A percentile compares a stretch with the other conserved stretches of the same genome.
Evolutionary conservation across 768 basidiomycete genomes (phyloP).

Genomic region (Boletus subparvulus): DNA sequence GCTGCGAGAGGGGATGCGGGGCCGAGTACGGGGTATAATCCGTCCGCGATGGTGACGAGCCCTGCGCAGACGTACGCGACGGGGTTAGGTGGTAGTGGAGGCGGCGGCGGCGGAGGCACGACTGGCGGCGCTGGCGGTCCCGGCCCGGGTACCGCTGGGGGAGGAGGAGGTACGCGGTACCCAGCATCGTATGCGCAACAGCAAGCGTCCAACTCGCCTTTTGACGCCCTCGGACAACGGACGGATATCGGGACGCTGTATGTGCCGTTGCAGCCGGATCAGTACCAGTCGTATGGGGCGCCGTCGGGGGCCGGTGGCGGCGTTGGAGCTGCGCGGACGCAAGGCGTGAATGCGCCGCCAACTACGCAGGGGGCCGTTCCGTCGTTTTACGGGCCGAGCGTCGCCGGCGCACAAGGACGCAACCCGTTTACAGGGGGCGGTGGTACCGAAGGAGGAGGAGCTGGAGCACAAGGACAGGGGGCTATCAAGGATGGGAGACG

Average conservation of each 20-base stretch:
- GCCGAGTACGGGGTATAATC: slow-evolving; percentile 42
- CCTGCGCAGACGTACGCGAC: slow-evolving; percentile 74
- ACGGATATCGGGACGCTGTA: slow-evolving; percentile 69
- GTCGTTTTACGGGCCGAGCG: slow-evolving; percentile 67
- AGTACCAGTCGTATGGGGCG: slow-evolving; percentile 56
- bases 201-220: slow-evolving; percentile 41
- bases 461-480: slow-evolving; percentile 34
- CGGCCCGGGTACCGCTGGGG: not conserved
- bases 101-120: not conserved
- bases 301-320: slow-evolving; percentile 34
- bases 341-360: slow-evolving; percentile 37
- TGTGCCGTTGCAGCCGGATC: slow-evolving; percentile 82
- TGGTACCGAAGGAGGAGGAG: slow-evolving; percentile 32
- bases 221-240: slow-evolving; percentile 62
- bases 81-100: slow-evolving; percentile 4
- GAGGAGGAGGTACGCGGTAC: slow-evolving; percentile 46
- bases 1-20: slow-evolving; percentile 54
- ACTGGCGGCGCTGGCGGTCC: not conserved
- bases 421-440: slow-evolving; percentile 39
- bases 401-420: slow-evolving; percentile 47
- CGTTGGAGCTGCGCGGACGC: slow-evolving; percentile 36
- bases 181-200: slow-evolving; percentile 53
- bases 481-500: slow-evolving; percentile 55
- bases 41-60: slow-evolving; percentile 60
- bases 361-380: slow-evolving; percentile 32